Conservation (phyloP, 139 green algal genomes). For the Coelastrella sp. region DNA sequence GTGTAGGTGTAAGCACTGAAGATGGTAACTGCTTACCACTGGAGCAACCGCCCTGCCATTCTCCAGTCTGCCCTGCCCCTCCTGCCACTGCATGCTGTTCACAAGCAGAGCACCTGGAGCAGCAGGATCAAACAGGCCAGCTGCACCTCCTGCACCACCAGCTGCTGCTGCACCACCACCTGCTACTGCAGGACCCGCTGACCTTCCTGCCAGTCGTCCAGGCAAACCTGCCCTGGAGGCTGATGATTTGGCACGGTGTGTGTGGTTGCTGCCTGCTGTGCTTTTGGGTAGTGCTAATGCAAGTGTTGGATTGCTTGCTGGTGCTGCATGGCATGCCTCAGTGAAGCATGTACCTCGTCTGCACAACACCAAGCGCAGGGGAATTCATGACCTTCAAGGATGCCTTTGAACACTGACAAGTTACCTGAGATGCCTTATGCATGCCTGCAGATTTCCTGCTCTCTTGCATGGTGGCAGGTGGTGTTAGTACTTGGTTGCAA, state of each 20-base stretch:
- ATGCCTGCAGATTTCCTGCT: too few species aligned
- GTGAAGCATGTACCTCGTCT: constrained; percentile 60
- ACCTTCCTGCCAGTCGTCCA: background rate
- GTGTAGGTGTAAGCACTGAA: too few species aligned
- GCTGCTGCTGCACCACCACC: background rate
- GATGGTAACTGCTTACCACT: too few species aligned
- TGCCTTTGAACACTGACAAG: too few species aligned
- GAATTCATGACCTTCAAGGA: too few species aligned
- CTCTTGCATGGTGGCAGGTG: too few species aligned
- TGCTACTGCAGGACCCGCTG: background rate
- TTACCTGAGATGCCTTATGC: too few species aligned
- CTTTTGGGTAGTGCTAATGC: constrained; percentile 1
- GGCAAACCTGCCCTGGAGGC: too few species aligned
- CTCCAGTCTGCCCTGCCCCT: constrained; percentile 51
- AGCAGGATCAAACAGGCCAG: constrained; percentile 68
- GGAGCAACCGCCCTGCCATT: constrained; percentile 42
- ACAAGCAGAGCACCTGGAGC: constrained; percentile 68
- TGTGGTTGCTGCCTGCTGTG: background rate
- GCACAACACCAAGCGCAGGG: background rate
- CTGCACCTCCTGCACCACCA: background rate
- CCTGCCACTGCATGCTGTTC: constrained; percentile 68
- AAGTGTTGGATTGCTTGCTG: background rate
- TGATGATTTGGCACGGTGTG: background rate
- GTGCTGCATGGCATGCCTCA: background rate
- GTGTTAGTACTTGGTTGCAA: too few species aligned